Evolutionary conservation across 2,329 filamentous ascomycete species (phyloP).

Genomic region (Cordyceps cicadae): DNA sequence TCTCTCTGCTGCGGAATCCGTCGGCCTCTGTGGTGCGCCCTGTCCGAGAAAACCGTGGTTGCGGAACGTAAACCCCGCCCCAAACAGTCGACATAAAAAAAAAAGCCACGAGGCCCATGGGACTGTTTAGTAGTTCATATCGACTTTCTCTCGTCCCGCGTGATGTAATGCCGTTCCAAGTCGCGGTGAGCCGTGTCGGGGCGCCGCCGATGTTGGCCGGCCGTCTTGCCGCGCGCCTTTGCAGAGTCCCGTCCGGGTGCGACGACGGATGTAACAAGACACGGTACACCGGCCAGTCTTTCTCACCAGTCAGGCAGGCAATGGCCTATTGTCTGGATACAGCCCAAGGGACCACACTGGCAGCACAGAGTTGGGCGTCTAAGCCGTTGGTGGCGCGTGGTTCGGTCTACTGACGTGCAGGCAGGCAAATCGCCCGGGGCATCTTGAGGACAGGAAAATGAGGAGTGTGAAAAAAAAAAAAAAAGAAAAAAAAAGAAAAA

Average conservation of each 20-base stretch:
- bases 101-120: neutral
- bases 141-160: neutral
- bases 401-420: neutral
- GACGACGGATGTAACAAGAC: neutral
- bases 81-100: neutral
- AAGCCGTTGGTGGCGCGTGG: neutral
- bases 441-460: too few species aligned
- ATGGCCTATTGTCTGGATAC: too few species aligned
- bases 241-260: neutral
- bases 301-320: too few species aligned
- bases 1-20: neutral
- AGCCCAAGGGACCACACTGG: neutral
- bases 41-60: neutral
- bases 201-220: neutral
- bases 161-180: neutral
- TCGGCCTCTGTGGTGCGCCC: neutral
- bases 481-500: too few species aligned
- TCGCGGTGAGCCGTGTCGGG: neutral
- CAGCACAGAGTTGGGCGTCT: neutral
- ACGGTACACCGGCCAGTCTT: too few species aligned
- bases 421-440: neutral
- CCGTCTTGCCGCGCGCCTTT: neutral
- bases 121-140: neutral
- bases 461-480: too few species aligned
- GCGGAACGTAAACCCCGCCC: neutral